Percentiles rank a stretch among this genome's conserved stretches.
Conservation (phyloP, 352 stramenopile species). For the Phytopythium aichiense region DNA sequence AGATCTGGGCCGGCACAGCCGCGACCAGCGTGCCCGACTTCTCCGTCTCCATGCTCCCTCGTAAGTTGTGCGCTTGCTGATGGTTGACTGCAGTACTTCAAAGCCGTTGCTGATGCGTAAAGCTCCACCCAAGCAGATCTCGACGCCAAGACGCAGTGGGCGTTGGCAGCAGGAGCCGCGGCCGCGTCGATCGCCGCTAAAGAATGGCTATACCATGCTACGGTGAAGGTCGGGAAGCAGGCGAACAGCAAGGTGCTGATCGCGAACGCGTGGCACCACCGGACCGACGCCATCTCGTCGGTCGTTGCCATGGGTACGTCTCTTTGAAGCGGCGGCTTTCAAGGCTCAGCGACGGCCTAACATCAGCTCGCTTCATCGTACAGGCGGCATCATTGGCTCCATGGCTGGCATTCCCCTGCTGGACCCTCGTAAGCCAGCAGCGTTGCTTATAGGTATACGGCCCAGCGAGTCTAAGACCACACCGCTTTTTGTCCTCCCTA, state of each 20-base stretch:
- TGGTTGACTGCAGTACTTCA: no score
- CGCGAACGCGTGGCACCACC: conserved; percentile 97
- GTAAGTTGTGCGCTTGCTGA: conserved; percentile 7
- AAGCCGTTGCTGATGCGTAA: no score
- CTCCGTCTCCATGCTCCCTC: conserved; percentile 42
- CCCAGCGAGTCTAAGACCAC: background rate
- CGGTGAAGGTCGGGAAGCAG: conserved; percentile 87
- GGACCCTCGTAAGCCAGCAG: conserved; percentile 31
- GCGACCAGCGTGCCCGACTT: conserved; percentile 27
- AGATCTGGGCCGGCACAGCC: conserved; percentile 43
- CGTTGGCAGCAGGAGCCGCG: conserved; percentile 81
- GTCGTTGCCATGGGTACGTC: conserved; percentile 64
- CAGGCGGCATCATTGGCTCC: conserved; percentile 63
- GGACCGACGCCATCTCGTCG: conserved; percentile 89
- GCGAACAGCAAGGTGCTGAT: conserved; percentile 95
- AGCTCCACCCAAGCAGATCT: conserved; percentile 23
- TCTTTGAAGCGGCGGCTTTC: background rate
- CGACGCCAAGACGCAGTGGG: conserved; percentile 46
- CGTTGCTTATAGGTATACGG: background rate
- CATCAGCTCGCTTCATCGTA: background rate
- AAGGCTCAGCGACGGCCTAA: background rate
- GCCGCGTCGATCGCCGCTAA: conserved; percentile 91
- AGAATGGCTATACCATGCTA: conserved; percentile 93
- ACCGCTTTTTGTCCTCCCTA: background rate
- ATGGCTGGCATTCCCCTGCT: conserved; percentile 67